Evolutionary conservation across 768 basidiomycete genomes (phyloP).

Genomic region (Xerocomellus chrysenteron): DNA sequence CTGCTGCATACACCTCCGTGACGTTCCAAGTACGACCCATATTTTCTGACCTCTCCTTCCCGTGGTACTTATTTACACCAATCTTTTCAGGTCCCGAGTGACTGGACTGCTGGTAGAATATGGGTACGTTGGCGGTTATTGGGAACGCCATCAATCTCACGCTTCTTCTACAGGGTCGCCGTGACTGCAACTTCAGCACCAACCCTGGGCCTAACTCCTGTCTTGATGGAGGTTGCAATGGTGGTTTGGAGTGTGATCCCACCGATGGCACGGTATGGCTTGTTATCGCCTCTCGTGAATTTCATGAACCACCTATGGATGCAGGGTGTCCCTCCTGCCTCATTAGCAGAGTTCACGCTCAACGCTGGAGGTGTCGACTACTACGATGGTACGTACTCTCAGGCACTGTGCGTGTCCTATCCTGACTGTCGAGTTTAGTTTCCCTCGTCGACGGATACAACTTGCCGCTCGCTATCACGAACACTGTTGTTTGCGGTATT

Average conservation of each 20-base stretch:
- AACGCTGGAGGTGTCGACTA: constrained; percentile 45
- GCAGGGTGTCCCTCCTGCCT: constrained; percentile 66
- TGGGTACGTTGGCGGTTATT: constrained; percentile 41
- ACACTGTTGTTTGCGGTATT: constrained; percentile 52
- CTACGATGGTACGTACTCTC: constrained; percentile 52
- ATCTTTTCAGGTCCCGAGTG: constrained; percentile 47
- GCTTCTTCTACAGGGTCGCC: constrained; percentile 39
- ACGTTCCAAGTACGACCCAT: constrained; percentile 24
- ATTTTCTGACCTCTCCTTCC: not conserved
- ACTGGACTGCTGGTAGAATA: constrained; percentile 65
- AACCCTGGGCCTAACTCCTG: constrained; percentile 57
- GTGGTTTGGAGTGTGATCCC: constrained; percentile 58
- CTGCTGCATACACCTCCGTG: constrained; percentile 25
- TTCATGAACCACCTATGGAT: not conserved
- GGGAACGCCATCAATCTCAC: not conserved
- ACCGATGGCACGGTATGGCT: constrained; percentile 46
- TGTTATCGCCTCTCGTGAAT: not conserved
- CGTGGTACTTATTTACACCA: not conserved
- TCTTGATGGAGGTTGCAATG: constrained; percentile 65
- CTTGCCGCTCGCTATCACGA: constrained; percentile 57
- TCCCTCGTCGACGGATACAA: constrained; percentile 69
- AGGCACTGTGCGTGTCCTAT: not conserved
- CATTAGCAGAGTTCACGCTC: constrained; percentile 69
- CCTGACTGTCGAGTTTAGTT: constrained; percentile 34
- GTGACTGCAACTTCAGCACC: constrained; percentile 58